Base-by-base conservation (phyloP, 345 rosid genomes). In the Cardamine occulta region DNA sequence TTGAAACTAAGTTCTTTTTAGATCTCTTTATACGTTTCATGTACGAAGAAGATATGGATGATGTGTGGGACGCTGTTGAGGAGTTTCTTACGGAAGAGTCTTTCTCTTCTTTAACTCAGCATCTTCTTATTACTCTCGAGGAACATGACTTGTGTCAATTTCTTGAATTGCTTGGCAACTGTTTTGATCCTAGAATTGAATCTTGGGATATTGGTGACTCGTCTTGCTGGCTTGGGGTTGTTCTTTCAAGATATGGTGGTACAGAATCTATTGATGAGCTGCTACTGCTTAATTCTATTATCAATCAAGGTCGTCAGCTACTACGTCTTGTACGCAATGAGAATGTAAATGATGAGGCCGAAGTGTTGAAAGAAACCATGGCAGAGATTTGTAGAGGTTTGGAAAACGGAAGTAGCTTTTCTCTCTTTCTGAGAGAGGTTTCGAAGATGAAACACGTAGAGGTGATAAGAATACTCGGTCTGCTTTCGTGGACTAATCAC, bases 401-500 rank as follows among this genome's bases (percentile, higher is more conserved):
- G 32, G 79, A 75, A 28, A 80, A 70, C 54, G 65, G 75, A 18
- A 62, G 72, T 70, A 77, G 68, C 68, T 84, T 84, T 77, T 78
- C 70, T 69, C 68, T 84, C 17, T 26, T 86, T 69, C 42, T 90
- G 64, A 80, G 78, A 63, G 92, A 82, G 57, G 83, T 88, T 72
- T 32, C 66, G 51, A 77, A 72, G 83, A 80, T 79, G 77, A 81
- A 80, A 62, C 63, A 76, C 17, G 15, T 35, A 7, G 85, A 85
- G 68, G 85, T 84, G 21, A 76, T 87, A 18, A 88, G 77, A 74
- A 3, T 88, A 62, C 72, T 91, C 40, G 97, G 96, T 64, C 72
- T 89, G 44, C 83, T 85, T 69, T 88, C 98, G 44, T 91, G 96
- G 97, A 89, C 83, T 75, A 60, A 87, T 73, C 88, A 86, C 68